Conservation (phyloP, 139 green algal genomes). For the Micromonas pusilla region DNA sequence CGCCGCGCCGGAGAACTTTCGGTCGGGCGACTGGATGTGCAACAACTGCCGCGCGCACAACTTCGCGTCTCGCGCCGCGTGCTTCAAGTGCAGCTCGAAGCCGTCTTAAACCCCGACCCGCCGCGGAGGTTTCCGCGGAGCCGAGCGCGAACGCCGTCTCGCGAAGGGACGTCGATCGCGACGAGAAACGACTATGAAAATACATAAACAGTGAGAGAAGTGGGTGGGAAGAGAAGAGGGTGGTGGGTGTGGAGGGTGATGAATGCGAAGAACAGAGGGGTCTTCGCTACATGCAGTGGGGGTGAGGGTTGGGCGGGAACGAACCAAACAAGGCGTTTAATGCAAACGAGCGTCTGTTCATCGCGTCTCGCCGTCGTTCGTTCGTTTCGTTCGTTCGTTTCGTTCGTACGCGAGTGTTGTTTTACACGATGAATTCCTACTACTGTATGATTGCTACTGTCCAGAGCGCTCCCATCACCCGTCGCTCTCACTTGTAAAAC, state of each 20-base stretch:
- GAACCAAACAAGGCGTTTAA: too few relatives aligned
- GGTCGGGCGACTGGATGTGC: constrained; percentile 30
- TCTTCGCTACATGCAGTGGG: too few relatives aligned
- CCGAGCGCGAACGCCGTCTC: not conserved
- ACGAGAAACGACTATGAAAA: not conserved
- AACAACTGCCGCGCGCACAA: constrained; percentile 30
- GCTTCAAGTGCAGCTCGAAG: constrained; percentile 26
- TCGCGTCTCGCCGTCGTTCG: too few relatives aligned
- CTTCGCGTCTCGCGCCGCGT: constrained; percentile 28
- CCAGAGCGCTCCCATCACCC: too few relatives aligned
- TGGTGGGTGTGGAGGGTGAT: not conserved
- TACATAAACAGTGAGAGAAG: constrained; percentile 2
- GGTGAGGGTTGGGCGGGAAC: too few relatives aligned
- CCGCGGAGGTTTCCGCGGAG: not conserved
- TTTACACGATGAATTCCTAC: too few relatives aligned
- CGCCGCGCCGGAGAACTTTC: constrained; percentile 6
- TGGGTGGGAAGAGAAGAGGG: not conserved
- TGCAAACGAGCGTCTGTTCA: too few relatives aligned
- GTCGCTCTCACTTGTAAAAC: constrained; percentile 95
- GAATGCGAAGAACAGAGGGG: too few relatives aligned
- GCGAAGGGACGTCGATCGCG: not conserved
- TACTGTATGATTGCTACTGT: too few relatives aligned
- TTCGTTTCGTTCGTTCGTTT: too few relatives aligned
- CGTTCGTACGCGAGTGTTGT: too few relatives aligned
- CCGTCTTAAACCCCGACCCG: not conserved